Base-by-base conservation (phyloP, 257 asterid species). In the Penstemon davidsonii region DNA sequence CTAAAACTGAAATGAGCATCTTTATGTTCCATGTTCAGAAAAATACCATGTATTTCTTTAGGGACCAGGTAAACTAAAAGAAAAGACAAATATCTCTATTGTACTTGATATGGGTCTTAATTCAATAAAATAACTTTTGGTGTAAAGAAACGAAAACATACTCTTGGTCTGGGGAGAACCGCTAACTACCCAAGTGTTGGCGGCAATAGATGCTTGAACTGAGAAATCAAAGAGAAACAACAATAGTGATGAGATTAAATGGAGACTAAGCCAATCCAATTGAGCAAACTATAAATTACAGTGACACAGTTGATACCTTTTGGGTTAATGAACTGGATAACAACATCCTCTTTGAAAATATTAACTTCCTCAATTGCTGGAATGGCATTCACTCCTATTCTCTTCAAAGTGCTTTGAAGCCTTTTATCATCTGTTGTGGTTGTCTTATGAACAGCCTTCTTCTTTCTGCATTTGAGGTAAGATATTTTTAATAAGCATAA, bases 111-210 rank as follows among this genome's bases (percentile, higher is more conserved):
- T 8, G 44, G 58, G 50, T 43, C 42, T 37, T 44, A 18, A 55
- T 60, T 60, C 54, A 70, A n/a, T 11, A 25, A 25, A 25, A 25
- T 25, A 25, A 25, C 33, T 25, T 25, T 25, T 42, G 5, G 56
- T 55, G 58, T 15, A 15, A 0, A 25, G 67, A 44, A 49, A 62
- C 37, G 6, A 6, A 76, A 55, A 73, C 88, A 10, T 87, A 87
- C 94, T 84, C 81, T 87, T 87, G 77, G 82, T 87, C 80, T 84
- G 90, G 68, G 94, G 90, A 68, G 94, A 68, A 40, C 94, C 94
- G 75, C 90, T 82, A 55, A 84, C 90, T 69, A 84, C 90, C 88
- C 94, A 87, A 43, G 94, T 87, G 82, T 87, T 84, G 80, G 90
- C 90, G 52, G 87, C 90, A 36, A 87, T 79, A 13, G 90, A 84